Percentiles rank a stretch among this genome's conserved stretches.
phyloP scores from a whole-genome alignment of 306 rosid species.

The Quercus mongolica region DNA sequence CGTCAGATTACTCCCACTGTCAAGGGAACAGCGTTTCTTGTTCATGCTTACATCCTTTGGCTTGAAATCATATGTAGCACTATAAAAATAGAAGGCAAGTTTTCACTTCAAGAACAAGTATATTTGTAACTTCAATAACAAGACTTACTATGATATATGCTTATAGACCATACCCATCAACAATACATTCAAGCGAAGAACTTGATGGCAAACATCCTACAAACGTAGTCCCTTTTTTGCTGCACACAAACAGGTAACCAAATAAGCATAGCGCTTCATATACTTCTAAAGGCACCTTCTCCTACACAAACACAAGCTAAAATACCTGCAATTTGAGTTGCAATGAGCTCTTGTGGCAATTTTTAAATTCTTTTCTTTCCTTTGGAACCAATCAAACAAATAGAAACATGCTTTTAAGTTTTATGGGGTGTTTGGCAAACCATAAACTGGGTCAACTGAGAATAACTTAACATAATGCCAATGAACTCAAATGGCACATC shows the following conservation, averaged over 20 bases:
- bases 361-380: background rate
- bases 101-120: background rate
- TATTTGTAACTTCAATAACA: background rate
- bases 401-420: background rate
- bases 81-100: conserved; percentile 26
- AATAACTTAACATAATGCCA: no score
- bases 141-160: background rate
- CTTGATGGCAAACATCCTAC: conserved; percentile 44
- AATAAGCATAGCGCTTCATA: background rate
- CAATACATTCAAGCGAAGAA: conserved; percentile 32
- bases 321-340: background rate
- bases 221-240: conserved; percentile 23
- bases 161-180: conserved; percentile 47
- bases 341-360: background rate
- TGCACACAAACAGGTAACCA: conserved; percentile 19
- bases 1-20: conserved; percentile 39
- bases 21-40: conserved; percentile 51
- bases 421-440: background rate
- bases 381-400: background rate
- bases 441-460: no score
- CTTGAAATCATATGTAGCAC: conserved; percentile 68
- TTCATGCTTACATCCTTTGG: conserved; percentile 62
- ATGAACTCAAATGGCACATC: no score
- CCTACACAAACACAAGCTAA: background rate
- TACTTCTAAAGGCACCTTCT: background rate